Conservation (phyloP, 2,329 filamentous ascomycete genomes). For the Sphaceloma murrayae region DNA sequence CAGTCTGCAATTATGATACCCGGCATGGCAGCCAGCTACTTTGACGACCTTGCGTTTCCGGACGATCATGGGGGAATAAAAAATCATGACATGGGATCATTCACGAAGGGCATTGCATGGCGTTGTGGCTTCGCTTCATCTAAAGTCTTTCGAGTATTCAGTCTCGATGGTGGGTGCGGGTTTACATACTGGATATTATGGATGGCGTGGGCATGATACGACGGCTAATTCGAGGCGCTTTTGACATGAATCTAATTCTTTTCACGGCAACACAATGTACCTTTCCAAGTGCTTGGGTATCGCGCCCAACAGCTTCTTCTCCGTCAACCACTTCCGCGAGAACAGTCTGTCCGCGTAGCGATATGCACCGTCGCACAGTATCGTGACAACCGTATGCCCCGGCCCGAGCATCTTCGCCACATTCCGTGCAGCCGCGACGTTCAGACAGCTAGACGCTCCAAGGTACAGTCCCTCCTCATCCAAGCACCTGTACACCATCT, state of each 20-base stretch:
- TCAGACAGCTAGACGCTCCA: slow-evolving; percentile 84
- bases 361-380: slow-evolving; percentile 95
- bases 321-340: slow-evolving; percentile 78
- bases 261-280: slow-evolving; percentile 81
- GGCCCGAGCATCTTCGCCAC: slow-evolving; percentile 82
- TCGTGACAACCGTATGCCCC: slow-evolving; percentile 83
- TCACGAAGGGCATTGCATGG: not conserved
- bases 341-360: slow-evolving; percentile 91
- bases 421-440: slow-evolving; percentile 91
- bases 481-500: slow-evolving; percentile 93
- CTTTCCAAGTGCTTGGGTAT: slow-evolving; percentile 80
- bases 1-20: slow-evolving; percentile 9
- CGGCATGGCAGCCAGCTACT: slow-evolving; percentile 1
- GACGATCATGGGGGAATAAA: slow-evolving; percentile 7
- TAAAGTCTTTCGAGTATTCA: no score
- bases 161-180: not conserved
- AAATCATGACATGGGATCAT: not conserved
- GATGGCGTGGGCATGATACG: not conserved
- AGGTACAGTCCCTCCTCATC: slow-evolving; percentile 95
- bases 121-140: no score
- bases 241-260: slow-evolving; percentile 5
- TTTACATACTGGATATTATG: not conserved
- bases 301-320: slow-evolving; percentile 71
- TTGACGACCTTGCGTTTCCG: slow-evolving; percentile 11
- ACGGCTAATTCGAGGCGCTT: not conserved